Base-by-base conservation (phyloP, 805 yeast genomes). In the Kurtzmaniella fragi region DNA sequence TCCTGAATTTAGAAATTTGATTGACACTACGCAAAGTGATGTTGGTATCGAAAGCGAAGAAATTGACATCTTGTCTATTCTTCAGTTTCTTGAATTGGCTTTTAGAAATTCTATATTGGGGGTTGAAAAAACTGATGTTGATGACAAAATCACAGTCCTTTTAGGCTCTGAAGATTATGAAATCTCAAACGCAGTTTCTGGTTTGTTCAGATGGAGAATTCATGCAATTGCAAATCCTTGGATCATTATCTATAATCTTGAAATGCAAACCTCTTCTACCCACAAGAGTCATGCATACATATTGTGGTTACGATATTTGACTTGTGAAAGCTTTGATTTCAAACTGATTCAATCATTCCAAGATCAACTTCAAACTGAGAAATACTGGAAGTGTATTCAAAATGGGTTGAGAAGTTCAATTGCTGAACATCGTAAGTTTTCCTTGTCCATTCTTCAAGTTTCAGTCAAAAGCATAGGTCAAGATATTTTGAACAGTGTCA, bases 351-450 rank as follows among this genome's bases (percentile, higher is more conserved):
- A 67, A 59, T 34, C 73, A 70, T 38, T 25, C 35, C 1, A 14
- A 31, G 11, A 35, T 61, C 2, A 29, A 71, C 1, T 43, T 47
- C 17, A 28, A 20, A 20, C 42, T 6, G 59, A 60, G 2, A 45
- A 49, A 1, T 59, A 58, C 41, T 86, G 95, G 93, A 35, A 42
- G 3, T 49, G 53, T 11, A 53, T 86, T 15, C 86, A 83, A 49
- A 46, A 47, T 17, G 83, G 86, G 2, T 58, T 86, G 30, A 67
- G 71, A 12, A 70, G 78, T 39, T 49, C 57, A 2, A 61, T 73
- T 1, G 89, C 84, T 50, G 95, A 86, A 42, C 78, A 73, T 40
- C 72, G 85, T 37, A 88, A 87, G 54, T 77, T 77, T 51, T 69
- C 82, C 10, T 59, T 87, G 20, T 79, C 90, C 0, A 75, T 85